A percentile compares a stretch with the other conserved stretches of the same genome.
These are phyloP conservation scores for Pseudonectria buxi DNA, from an alignment of 2,329 filamentous ascomycete species.

Conservation along the genomic window DNA sequence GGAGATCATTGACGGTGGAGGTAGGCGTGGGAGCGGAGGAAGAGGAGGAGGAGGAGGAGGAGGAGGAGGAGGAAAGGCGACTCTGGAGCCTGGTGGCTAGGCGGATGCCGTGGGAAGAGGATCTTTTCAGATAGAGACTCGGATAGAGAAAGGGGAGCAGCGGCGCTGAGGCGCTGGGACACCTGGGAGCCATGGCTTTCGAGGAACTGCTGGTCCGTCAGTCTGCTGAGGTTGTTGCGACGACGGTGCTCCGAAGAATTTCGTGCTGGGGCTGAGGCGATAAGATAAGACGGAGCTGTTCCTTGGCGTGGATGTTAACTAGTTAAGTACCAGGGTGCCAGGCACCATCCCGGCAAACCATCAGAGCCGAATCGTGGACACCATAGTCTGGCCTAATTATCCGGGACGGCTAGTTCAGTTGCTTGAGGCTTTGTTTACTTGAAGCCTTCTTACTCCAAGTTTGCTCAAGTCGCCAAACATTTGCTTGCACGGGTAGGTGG, in stretches of 20 bases:
- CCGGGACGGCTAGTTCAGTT: too few relatives aligned
- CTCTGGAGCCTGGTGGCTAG: slow-evolving; percentile 5
- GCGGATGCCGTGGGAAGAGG: slow-evolving; percentile 16
- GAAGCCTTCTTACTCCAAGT: too few relatives aligned
- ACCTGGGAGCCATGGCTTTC: slow-evolving; percentile 22
- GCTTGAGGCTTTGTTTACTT: too few relatives aligned
- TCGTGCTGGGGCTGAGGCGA: slow-evolving; percentile 4
- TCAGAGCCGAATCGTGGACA: too few relatives aligned
- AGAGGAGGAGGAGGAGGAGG: slow-evolving; percentile 5
- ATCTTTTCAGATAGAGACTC: slow-evolving; percentile 30
- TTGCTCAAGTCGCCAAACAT: too few relatives aligned
- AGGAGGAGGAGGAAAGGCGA: slow-evolving; percentile 7
- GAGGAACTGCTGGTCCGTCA: not conserved
- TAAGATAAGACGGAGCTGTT: slow-evolving; percentile 14
- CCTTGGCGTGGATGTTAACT: too few relatives aligned
- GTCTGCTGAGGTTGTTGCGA: not conserved
- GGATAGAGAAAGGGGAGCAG: slow-evolving; percentile 43
- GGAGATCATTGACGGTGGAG: slow-evolving; percentile 30
- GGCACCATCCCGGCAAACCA: too few relatives aligned
- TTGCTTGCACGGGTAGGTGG: too few relatives aligned
- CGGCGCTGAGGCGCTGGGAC: slow-evolving; percentile 15
- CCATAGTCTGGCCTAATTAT: too few relatives aligned
- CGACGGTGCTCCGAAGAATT: slow-evolving; percentile 2
- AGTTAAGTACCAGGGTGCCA: too few relatives aligned
- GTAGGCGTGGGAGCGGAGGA: slow-evolving; percentile 20